Conservation (phyloP, 2,329 filamentous ascomycete species). For the Arthroderma uncinatum region DNA sequence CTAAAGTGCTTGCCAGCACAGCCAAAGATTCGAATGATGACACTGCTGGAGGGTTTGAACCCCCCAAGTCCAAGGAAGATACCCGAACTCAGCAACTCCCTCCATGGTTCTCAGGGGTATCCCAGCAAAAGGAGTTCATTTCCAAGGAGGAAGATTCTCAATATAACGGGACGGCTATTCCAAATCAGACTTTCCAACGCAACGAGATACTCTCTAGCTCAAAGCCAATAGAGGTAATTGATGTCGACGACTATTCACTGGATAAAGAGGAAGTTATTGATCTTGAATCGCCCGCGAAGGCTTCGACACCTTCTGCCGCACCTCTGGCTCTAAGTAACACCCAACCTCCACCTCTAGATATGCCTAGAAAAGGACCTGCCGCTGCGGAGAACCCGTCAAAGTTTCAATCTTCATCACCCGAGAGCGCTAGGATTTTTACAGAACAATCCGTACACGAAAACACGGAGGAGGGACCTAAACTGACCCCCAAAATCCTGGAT, state of each 20-base stretch:
- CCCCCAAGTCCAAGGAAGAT: conserved; percentile 22
- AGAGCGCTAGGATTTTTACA: neutral
- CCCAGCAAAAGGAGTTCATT: conserved; percentile 25
- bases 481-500: neutral
- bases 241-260: neutral
- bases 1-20: conserved; percentile 28
- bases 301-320: neutral
- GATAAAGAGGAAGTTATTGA: neutral
- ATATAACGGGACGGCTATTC: conserved; percentile 7
- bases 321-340: neutral
- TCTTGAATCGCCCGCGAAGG: neutral
- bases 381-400: neutral
- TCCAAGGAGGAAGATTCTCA: conserved; percentile 22
- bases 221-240: conserved; percentile 11
- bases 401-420: too few relatives aligned
- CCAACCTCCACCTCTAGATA: neutral
- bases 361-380: neutral
- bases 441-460: neutral
- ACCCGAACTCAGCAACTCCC: conserved; percentile 30
- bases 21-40: conserved; percentile 44
- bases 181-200: conserved; percentile 20
- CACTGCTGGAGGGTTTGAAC: conserved; percentile 54
- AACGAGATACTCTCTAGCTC: conserved; percentile 13
- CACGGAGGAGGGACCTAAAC: neutral
- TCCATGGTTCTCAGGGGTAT: conserved; percentile 36